phyloP scores from a whole-genome alignment of 2,329 filamentous ascomycete genomes.

The Diplodia intermedia region DNA sequence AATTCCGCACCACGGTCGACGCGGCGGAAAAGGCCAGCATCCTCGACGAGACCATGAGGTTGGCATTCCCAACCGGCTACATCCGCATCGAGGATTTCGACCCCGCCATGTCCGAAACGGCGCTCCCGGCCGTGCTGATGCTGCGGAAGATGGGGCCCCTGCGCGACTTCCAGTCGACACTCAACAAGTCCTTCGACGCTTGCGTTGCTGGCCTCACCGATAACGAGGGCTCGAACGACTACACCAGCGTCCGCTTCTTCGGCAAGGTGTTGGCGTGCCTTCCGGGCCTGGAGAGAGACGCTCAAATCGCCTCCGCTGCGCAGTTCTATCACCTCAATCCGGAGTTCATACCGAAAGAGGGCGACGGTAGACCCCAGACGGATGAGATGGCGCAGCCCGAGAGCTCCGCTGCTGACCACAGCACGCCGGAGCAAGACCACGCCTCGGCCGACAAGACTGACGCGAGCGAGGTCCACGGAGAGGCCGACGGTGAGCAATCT shows the following conservation, averaged over 20 bases:
- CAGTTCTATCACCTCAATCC: conserved; percentile 36
- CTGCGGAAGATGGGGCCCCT: conserved; percentile 35
- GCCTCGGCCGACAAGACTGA: neutral
- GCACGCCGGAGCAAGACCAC: neutral
- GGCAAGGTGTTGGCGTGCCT: conserved; percentile 36
- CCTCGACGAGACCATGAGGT: conserved; percentile 31
- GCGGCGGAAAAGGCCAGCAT: conserved; percentile 32
- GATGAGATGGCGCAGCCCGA: neutral
- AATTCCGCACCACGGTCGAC: conserved; percentile 32
- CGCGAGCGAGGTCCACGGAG: neutral
- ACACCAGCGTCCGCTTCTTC: conserved; percentile 33
- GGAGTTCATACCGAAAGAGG: neutral
- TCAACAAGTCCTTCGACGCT: conserved; percentile 32
- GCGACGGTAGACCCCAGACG: neutral
- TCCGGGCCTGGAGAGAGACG: conserved; percentile 36
- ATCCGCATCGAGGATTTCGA: conserved; percentile 22
- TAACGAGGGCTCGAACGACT: conserved; percentile 35
- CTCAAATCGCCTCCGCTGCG: conserved; percentile 34
- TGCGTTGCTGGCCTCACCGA: conserved; percentile 35
- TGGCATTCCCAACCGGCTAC: conserved; percentile 18
- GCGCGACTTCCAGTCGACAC: conserved; percentile 33
- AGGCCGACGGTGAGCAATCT: neutral
- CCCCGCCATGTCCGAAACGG: conserved; percentile 24
- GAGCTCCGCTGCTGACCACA: neutral
- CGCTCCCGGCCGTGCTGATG: conserved; percentile 29